A percentile compares a stretch with the other conserved stretches of the same genome.
Evolutionary conservation across 2,329 filamentous ascomycete species (phyloP).

Genomic region (Apiospora arundinis): DNA sequence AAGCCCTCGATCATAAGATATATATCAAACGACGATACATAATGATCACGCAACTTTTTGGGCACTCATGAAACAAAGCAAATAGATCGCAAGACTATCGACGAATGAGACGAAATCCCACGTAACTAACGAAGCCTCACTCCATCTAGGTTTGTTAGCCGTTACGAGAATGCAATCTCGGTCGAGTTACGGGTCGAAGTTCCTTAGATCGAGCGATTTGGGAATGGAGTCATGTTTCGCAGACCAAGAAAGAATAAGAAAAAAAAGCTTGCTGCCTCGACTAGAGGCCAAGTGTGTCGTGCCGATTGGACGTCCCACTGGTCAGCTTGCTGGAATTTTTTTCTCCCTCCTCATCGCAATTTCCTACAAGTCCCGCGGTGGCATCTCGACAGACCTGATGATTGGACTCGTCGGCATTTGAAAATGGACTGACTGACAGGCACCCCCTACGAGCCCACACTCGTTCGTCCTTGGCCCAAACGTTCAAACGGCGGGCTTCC

Average conservation of each 20-base stretch:
- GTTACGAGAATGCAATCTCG: slow-evolving; percentile 11
- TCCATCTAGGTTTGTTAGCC: neutral
- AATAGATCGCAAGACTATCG: neutral
- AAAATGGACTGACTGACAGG: neutral
- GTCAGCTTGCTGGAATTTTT: neutral
- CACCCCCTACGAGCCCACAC: slow-evolving; percentile 8
- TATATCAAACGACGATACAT: neutral
- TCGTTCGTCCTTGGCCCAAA: slow-evolving; percentile 2
- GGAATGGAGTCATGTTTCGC: slow-evolving; percentile 9
- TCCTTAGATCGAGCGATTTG: neutral
- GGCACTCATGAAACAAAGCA: neutral
- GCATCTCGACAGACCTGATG: neutral
- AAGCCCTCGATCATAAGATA: too few relatives aligned
- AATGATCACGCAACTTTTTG: neutral
- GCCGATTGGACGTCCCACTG: slow-evolving; percentile 9
- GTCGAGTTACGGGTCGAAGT: neutral
- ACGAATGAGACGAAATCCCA: neutral
- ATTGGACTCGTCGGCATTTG: slow-evolving; percentile 3
- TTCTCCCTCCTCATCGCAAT: neutral
- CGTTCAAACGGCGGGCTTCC: neutral
- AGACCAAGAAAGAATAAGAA: neutral
- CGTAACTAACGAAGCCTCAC: neutral
- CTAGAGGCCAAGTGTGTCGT: neutral
- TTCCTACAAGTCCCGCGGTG: neutral
- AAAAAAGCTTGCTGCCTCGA: neutral